These are phyloP conservation scores for Gastroboletus turbinatus DNA, from an alignment of 1,284 basidiomycete genomes.

Conservation along the genomic window DNA sequence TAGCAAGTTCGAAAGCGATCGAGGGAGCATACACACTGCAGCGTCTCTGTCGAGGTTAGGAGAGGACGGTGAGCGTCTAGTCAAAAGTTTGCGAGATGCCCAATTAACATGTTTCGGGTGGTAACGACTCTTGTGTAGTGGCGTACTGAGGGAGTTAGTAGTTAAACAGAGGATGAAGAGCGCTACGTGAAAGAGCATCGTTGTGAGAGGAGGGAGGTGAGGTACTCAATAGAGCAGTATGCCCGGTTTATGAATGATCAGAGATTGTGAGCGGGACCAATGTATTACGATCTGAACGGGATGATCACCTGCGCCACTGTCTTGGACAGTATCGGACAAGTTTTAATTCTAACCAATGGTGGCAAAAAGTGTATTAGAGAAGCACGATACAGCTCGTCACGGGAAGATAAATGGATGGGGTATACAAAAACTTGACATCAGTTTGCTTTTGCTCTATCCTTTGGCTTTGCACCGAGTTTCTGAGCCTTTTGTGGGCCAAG, in stretches of 20 bases:
- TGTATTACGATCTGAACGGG: constrained; percentile 6
- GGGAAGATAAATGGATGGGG: neutral
- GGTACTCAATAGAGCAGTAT: neutral
- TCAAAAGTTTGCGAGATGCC: neutral
- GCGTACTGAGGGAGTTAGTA: constrained; percentile 9
- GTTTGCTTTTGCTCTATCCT: constrained; percentile 22
- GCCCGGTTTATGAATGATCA: neutral
- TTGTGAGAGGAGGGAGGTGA: neutral
- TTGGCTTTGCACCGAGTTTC: constrained; percentile 30
- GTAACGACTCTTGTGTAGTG: constrained; percentile 7
- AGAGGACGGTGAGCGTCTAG: neutral
- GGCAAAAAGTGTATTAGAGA: constrained; percentile 15
- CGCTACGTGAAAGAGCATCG: constrained; percentile 12
- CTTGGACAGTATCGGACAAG: neutral
- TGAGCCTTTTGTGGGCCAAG: constrained; percentile 45
- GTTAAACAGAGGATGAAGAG: constrained; percentile 16
- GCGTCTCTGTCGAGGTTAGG: constrained; percentile 3
- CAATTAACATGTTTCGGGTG: neutral
- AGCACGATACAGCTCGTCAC: neutral
- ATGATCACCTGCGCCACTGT: neutral
- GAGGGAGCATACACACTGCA: constrained; percentile 8
- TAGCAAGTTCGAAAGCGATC: neutral
- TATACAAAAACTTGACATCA: constrained; percentile 5
- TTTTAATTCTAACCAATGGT: constrained; percentile 8
- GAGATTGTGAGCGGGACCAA: constrained; percentile 10